These are phyloP conservation scores for Cystobasidium pallidum DNA, from an alignment of 1,284 basidiomycete species.

Conservation along the genomic window DNA sequence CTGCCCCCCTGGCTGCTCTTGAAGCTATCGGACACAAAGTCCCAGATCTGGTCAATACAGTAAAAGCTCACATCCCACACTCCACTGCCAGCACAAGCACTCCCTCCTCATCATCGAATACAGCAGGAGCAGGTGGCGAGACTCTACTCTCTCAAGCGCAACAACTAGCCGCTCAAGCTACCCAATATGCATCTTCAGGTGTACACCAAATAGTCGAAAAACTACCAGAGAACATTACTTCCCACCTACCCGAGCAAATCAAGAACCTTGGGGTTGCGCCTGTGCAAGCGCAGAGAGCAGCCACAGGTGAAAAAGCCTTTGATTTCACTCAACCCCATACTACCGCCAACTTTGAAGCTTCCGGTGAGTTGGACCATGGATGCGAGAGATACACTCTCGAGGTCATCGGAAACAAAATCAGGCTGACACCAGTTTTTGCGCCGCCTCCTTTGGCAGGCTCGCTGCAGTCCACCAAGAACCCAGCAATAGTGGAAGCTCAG, in stretches of 20 bases:
- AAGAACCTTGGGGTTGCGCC: slow-evolving; percentile 7
- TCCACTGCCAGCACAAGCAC: not conserved
- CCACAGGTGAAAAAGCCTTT: slow-evolving; percentile 1
- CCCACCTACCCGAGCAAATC: slow-evolving; percentile 27
- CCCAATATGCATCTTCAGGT: slow-evolving; percentile 6
- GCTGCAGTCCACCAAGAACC: slow-evolving; percentile 34
- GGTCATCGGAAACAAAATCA: no score
- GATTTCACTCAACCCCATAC: slow-evolving; percentile 37
- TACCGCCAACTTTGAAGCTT: slow-evolving; percentile 33
- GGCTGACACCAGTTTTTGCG: no score
- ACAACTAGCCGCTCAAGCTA: slow-evolving; percentile 9
- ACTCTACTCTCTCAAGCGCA: not conserved
- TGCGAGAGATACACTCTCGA: no score
- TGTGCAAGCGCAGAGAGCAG: not conserved
- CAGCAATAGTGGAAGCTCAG: slow-evolving; percentile 31
- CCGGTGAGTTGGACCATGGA: slow-evolving; percentile 30
- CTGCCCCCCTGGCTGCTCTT: slow-evolving; percentile 34
- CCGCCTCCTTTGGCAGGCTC: no score
- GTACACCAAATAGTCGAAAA: slow-evolving; percentile 24
- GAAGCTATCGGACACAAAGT: slow-evolving; percentile 24
- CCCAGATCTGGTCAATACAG: slow-evolving; percentile 12
- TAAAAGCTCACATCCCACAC: slow-evolving; percentile 6
- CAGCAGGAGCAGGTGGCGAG: not conserved
- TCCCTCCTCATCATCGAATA: not conserved
- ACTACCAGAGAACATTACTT: slow-evolving; percentile 18